These are phyloP conservation scores for Alternaria infectoria DNA, from an alignment of 2,329 filamentous ascomycete species.

Conservation along the genomic window DNA sequence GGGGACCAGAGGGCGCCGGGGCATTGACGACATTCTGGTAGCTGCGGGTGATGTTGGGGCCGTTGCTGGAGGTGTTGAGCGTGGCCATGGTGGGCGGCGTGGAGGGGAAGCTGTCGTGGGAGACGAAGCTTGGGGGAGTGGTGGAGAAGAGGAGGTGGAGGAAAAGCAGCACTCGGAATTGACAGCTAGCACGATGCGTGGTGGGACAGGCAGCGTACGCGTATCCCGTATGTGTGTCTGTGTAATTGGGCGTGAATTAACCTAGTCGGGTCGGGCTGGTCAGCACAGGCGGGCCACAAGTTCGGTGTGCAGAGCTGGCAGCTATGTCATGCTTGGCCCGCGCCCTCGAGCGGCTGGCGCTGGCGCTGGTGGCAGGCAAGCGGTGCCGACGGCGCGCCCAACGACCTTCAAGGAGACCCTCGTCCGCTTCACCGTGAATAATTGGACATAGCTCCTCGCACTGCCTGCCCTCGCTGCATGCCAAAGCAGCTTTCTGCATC, in stretches of 20 bases:
- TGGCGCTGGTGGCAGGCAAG: constrained; percentile 1
- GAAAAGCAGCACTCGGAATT: constrained; percentile 2
- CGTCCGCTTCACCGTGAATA: constrained; percentile 11
- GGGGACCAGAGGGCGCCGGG: constrained; percentile 61
- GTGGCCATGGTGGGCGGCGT: constrained; percentile 70
- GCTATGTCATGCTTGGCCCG: constrained; percentile 21
- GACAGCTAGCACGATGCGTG: constrained; percentile 1
- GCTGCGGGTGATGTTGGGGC: constrained; percentile 60
- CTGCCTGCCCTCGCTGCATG: constrained; percentile 3
- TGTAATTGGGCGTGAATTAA: constrained; percentile 13
- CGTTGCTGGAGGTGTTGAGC: constrained; percentile 61
- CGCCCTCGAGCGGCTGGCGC: background rate
- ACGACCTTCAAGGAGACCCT: constrained; percentile 5
- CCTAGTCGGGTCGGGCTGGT: background rate
- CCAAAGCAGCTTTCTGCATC: constrained; percentile 2
- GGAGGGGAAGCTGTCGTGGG: constrained; percentile 15
- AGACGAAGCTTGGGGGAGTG: constrained; percentile 3
- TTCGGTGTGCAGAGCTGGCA: constrained; percentile 6
- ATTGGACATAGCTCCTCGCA: constrained; percentile 12
- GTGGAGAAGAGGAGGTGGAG: constrained; percentile 1
- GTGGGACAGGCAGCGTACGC: constrained; percentile 14
- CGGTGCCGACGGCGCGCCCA: constrained; percentile 1
- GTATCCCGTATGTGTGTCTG: constrained; percentile 11
- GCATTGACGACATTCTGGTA: constrained; percentile 72
- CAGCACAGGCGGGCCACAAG: constrained; percentile 4